phyloP scores from a whole-genome alignment of 176 grass and related monocot species.

The Stipa capillata region DNA sequence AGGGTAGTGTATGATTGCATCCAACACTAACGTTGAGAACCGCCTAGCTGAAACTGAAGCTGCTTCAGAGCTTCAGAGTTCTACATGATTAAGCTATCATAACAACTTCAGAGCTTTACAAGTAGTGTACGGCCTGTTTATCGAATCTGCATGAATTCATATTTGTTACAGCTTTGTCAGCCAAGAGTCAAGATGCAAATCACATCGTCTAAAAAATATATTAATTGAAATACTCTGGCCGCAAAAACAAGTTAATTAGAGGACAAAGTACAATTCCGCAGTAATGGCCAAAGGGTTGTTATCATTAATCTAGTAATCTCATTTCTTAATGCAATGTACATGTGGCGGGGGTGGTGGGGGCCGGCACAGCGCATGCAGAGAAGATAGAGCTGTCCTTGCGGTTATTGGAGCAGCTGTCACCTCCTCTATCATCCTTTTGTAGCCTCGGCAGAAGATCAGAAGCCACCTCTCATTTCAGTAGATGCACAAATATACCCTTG shows the following conservation, averaged over 20 bases:
- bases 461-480: not conserved
- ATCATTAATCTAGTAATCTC: not conserved
- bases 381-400: slow-evolving; percentile 27
- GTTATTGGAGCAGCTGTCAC: slow-evolving; percentile 33
- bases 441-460: slow-evolving; percentile 1
- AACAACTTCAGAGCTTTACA: not conserved
- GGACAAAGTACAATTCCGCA: slow-evolving; percentile 1
- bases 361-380: slow-evolving; percentile 4
- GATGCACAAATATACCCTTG: not conserved
- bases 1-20: not conserved
- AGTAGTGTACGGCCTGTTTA: not conserved
- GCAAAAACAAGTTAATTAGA: slow-evolving; percentile 21
- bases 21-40: not conserved
- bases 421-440: slow-evolving; percentile 12
- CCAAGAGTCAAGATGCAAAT: not conserved
- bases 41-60: not conserved
- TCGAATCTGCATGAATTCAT: not conserved
- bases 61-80: no score
- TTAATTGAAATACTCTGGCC: not conserved
- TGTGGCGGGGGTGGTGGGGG: slow-evolving; percentile 21
- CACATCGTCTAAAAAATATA: no score
- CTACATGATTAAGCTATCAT: no score
- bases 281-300: slow-evolving; percentile 13
- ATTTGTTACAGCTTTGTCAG: not conserved
- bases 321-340: not conserved